Evolutionary conservation across 495 filamentous ascomycete species (phyloP).

Genomic region (Penicillium canescens): DNA sequence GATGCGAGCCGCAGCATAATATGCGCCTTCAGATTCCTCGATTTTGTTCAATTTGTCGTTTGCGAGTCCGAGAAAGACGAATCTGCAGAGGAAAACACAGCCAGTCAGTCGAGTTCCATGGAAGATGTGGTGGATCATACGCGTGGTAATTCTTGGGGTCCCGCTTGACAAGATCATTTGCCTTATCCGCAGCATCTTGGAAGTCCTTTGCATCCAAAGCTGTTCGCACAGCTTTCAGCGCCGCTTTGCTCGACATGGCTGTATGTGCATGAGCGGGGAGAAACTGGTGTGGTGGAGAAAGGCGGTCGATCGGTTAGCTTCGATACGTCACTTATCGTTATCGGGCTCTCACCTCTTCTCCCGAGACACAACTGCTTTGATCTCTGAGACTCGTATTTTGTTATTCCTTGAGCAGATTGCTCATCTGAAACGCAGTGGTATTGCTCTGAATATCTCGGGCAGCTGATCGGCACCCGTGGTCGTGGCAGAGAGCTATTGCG

Average conservation of each 20-base stretch:
- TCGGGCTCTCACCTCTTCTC: slow-evolving; percentile 7
- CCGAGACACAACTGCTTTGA: too few relatives aligned
- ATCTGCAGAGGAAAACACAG: slow-evolving; percentile 40
- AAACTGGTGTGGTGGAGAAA: slow-evolving; percentile 21
- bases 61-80: slow-evolving; percentile 80
- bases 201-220: slow-evolving; percentile 81
- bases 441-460: too few relatives aligned
- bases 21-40: slow-evolving; percentile 72
- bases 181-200: slow-evolving; percentile 66
- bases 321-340: slow-evolving; percentile 30
- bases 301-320: slow-evolving; percentile 15
- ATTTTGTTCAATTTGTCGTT: slow-evolving; percentile 70
- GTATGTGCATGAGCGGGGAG: slow-evolving; percentile 18
- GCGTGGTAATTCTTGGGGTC: slow-evolving; percentile 83
- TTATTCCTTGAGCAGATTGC: too few relatives aligned
- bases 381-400: too few relatives aligned
- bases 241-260: slow-evolving; percentile 66
- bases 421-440: too few relatives aligned
- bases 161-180: slow-evolving; percentile 62
- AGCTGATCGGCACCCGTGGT: too few relatives aligned
- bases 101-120: slow-evolving; percentile 9
- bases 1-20: slow-evolving; percentile 68
- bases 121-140: slow-evolving; percentile 41
- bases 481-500: too few relatives aligned
- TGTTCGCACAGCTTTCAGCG: slow-evolving; percentile 79